Base-by-base conservation (phyloP, 2,329 filamentous ascomycete species). In the Hymenoscyphus occultus region DNA sequence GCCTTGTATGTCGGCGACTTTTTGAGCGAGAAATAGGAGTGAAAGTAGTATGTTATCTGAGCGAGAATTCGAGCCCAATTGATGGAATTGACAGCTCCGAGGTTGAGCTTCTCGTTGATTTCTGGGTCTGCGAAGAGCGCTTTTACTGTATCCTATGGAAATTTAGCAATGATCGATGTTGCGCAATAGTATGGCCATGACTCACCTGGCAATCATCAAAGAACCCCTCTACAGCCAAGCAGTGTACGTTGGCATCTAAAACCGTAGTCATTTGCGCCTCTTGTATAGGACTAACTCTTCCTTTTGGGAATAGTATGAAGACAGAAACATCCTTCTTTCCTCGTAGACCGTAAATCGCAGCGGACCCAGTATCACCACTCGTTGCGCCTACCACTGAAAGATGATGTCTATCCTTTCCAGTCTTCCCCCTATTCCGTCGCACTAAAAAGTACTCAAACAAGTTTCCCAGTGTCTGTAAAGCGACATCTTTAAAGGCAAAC, bases 201-300 rank as follows among this genome's bases (percentile, higher is more conserved):
- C 74, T 66, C 78, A 88, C 88, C 82, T 97, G 94, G 79, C 95
- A 98, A 76, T 98, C 93, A 75, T 98, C 94, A 76, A 98, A 98
- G 0, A 92, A 96, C 65, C 94, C 95, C 60, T 90, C 87, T 13
- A 98, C 90, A 62, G 91, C 88, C 58, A 98, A 81, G 78, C 96
- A 97, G 83, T 97, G 92, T 40, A 98, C 93, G 75, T 98, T 98
- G 65, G 85, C 80, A 76, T 98, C 95, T 51, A 92, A 81, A 35
- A 95, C 91, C 0, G 94, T 97, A 0, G 93, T 97, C 95, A 98
- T 98, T 80, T 98, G 95, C 4, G 91, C 90, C 78, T 98, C 92
- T 78, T 98, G 95, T 64, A 98, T 90, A 14, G 93, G 91, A 76
- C 90, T 93, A 68, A 98, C 90, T 71, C 92, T 90, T 68, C 93